Percentiles rank a stretch among this genome's conserved stretches.
phyloP scores from a whole-genome alignment of 352 stramenopile species.

The Elongisporangium anandrum region DNA sequence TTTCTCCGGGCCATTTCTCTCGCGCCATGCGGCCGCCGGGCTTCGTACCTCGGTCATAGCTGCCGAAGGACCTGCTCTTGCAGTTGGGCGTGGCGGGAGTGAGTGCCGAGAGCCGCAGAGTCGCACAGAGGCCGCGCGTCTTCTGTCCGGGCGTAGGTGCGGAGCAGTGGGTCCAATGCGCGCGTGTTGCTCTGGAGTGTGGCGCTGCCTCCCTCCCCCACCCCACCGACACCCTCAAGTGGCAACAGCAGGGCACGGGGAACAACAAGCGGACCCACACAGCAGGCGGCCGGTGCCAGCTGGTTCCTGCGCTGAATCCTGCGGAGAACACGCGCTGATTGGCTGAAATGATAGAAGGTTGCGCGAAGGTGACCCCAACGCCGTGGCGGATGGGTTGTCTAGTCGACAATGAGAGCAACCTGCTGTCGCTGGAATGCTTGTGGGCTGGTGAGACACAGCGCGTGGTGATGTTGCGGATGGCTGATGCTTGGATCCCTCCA shows the following conservation, averaged over 20 bases:
- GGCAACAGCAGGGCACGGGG: not conserved
- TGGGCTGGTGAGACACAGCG: not conserved
- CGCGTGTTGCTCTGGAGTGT: not conserved
- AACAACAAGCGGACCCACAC: not conserved
- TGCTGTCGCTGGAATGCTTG: not conserved
- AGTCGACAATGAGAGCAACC: not conserved
- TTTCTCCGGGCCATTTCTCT: constrained; percentile 14
- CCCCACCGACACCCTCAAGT: not conserved
- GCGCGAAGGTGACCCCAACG: not conserved
- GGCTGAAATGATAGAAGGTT: not conserved
- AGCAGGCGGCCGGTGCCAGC: not conserved
- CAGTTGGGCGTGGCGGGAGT: not conserved
- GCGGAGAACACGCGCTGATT: not conserved
- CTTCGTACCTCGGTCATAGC: constrained; percentile 1
- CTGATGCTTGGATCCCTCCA: not conserved
- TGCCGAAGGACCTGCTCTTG: not conserved
- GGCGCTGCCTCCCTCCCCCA: not conserved
- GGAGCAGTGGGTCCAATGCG: not conserved
- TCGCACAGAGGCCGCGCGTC: not conserved
- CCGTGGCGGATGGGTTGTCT: not conserved
- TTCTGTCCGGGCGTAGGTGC: not conserved
- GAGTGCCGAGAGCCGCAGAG: not conserved
- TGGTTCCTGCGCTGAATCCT: not conserved
- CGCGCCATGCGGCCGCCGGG: not conserved
- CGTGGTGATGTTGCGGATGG: not conserved